Percentiles rank a stretch among this genome's conserved stretches.
These are phyloP conservation scores for Wickerhamiella alocasiicola DNA, from an alignment of 805 yeast species.

Conservation along the genomic window DNA sequence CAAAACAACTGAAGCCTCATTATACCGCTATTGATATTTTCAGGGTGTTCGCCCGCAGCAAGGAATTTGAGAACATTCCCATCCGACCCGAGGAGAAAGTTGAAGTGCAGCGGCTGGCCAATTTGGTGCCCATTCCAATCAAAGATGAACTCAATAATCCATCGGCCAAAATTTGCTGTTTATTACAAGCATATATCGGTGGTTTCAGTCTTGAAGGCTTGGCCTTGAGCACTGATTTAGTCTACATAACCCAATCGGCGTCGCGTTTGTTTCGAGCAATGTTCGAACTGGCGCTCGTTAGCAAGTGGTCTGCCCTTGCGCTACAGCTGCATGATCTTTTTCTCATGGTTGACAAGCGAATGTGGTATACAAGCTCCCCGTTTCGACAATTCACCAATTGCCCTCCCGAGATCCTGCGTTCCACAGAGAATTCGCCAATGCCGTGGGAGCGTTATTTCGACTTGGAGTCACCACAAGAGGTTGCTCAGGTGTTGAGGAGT, in stretches of 20 bases:
- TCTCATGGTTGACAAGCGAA: slow-evolving; percentile 64
- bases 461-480: slow-evolving; percentile 54
- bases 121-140: slow-evolving; percentile 76
- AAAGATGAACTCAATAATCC: slow-evolving; percentile 56
- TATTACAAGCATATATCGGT: slow-evolving; percentile 82
- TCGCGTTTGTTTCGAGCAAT: slow-evolving; percentile 79
- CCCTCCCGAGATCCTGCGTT: slow-evolving; percentile 55
- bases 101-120: slow-evolving; percentile 58
- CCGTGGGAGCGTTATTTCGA: slow-evolving; percentile 74
- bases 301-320: slow-evolving; percentile 59
- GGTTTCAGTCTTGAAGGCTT: slow-evolving; percentile 66
- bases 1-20: slow-evolving; percentile 49
- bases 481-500: slow-evolving; percentile 68
- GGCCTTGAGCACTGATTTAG: slow-evolving; percentile 87
- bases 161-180: slow-evolving; percentile 61
- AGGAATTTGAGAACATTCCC: slow-evolving; percentile 74
- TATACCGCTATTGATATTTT: slow-evolving; percentile 61
- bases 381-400: slow-evolving; percentile 69
- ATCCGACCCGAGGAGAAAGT: slow-evolving; percentile 74
- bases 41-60: slow-evolving; percentile 63
- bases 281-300: slow-evolving; percentile 58
- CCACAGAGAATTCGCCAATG: slow-evolving; percentile 65
- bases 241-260: slow-evolving; percentile 85
- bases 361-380: slow-evolving; percentile 82
- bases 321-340: slow-evolving; percentile 48